phyloP scores from a whole-genome alignment of 2,329 filamentous ascomycete species.

The Venturia asperata region DNA sequence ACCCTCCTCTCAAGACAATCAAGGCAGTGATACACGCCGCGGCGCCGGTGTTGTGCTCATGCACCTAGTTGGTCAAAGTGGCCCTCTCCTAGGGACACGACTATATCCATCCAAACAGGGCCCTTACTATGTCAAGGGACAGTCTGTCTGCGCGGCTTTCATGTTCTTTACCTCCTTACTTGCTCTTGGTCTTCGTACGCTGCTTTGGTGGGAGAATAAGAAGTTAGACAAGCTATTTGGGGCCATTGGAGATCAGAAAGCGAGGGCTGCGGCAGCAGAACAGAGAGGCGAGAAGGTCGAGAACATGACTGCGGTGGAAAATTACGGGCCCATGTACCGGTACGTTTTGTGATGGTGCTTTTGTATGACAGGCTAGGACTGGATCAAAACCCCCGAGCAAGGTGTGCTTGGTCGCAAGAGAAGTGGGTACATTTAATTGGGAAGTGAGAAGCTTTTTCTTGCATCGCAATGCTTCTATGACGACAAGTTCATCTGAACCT shows the following conservation, averaged over 20 bases:
- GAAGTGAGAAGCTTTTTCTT: no score
- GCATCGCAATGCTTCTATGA: no score
- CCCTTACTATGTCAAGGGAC: constrained; percentile 44
- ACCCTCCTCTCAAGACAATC: constrained; percentile 90
- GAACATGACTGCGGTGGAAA: constrained; percentile 16
- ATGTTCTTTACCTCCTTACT: constrained; percentile 40
- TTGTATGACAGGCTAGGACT: background rate
- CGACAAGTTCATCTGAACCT: background rate
- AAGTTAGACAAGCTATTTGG: constrained; percentile 40
- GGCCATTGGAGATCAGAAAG: constrained; percentile 53
- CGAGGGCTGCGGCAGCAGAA: constrained; percentile 37
- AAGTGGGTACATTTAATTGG: no score
- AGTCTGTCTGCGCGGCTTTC: constrained; percentile 44
- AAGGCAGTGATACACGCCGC: constrained; percentile 59
- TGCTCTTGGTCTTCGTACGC: constrained; percentile 26
- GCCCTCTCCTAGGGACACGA: constrained; percentile 53
- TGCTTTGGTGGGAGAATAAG: constrained; percentile 33
- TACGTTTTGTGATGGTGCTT: constrained; percentile 14
- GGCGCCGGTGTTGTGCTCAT: constrained; percentile 73
- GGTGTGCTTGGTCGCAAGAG: no score
- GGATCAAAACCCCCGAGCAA: no score
- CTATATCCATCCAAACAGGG: constrained; percentile 47
- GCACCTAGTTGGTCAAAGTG: constrained; percentile 74
- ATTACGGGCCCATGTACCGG: constrained; percentile 20
- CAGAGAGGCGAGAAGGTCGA: constrained; percentile 20